Evolutionary conservation across 108 stramenopile genomes (phyloP).

Genomic region (Bacterosira constricta): DNA sequence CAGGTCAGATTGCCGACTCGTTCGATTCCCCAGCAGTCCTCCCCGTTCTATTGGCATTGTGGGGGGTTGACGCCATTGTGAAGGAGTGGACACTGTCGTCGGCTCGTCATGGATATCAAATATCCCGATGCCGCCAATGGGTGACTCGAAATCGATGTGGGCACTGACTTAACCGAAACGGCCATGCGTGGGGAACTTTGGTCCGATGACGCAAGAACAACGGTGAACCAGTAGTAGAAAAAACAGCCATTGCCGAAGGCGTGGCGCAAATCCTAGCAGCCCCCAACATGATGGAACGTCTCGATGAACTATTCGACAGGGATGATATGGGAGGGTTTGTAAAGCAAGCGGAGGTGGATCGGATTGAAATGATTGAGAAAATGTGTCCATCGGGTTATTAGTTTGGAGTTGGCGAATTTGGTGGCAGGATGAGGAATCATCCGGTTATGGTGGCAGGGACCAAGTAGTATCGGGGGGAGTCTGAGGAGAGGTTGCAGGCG

Average conservation of each 20-base stretch:
- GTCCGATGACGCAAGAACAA: slow-evolving; percentile 88
- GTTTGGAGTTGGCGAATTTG: slow-evolving; percentile 76
- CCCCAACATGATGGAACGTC: slow-evolving; percentile 41
- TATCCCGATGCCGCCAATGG: slow-evolving; percentile 53
- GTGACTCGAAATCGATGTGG: slow-evolving; percentile 66
- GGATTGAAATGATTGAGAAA: slow-evolving; percentile 63
- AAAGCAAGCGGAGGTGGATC: slow-evolving; percentile 37
- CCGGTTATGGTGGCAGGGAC: too few relatives aligned
- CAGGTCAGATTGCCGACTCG: slow-evolving; percentile 62
- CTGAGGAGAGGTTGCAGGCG: slow-evolving; percentile 86
- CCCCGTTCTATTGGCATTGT: too few relatives aligned
- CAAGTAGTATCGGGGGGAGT: slow-evolving; percentile 78
- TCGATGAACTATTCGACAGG: slow-evolving; percentile 56
- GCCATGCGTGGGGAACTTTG: slow-evolving; percentile 72
- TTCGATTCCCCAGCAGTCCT: slow-evolving; percentile 54
- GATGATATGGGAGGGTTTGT: slow-evolving; percentile 15
- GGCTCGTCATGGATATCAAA: slow-evolving; percentile 63
- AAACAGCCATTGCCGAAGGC: slow-evolving; percentile 89
- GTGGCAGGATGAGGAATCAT: too few relatives aligned
- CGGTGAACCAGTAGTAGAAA: slow-evolving; percentile 47
- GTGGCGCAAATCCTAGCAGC: slow-evolving; percentile 80
- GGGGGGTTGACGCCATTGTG: slow-evolving; percentile 42
- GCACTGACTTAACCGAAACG: slow-evolving; percentile 68
- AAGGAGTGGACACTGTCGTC: slow-evolving; percentile 51
- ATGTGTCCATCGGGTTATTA: slow-evolving; percentile 84